A percentile compares a stretch with the other conserved stretches of the same genome.
Evolutionary conservation across 805 yeast species (phyloP).

Genomic region (Myxozyma monticola): DNA sequence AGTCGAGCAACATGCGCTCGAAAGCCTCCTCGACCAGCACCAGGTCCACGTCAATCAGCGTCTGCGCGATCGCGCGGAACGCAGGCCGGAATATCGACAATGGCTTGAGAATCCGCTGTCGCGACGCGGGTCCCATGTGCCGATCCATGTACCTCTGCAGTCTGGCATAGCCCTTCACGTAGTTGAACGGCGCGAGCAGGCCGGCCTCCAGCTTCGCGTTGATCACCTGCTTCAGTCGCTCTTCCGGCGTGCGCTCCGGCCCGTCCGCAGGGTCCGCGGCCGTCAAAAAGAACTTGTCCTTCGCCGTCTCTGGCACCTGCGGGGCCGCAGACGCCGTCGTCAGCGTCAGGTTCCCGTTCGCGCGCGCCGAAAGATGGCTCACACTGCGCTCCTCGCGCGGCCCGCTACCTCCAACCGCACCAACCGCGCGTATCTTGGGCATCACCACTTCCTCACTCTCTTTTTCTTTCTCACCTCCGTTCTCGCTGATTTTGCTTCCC

Average conservation of each 20-base stretch:
- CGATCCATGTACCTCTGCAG: constrained; percentile 89
- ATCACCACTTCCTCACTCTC: background rate
- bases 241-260: constrained; percentile 84
- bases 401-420: too few species aligned
- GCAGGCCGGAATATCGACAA: constrained; percentile 86
- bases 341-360: constrained; percentile 23
- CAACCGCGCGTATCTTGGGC: background rate
- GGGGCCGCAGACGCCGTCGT: constrained; percentile 9
- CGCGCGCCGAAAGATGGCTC: constrained; percentile 14
- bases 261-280: constrained; percentile 93
- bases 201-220: constrained; percentile 95
- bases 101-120: constrained; percentile 84
- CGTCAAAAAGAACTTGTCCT: constrained; percentile 89
- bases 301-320: constrained; percentile 61
- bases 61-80: constrained; percentile 86
- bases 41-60: constrained; percentile 85
- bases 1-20: constrained; percentile 88
- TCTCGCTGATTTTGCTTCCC: background rate
- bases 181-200: constrained; percentile 84
- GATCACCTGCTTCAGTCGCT: constrained; percentile 86
- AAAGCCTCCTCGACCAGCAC: constrained; percentile 91
- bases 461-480: background rate
- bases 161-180: constrained; percentile 90
- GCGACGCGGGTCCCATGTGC: constrained; percentile 79
- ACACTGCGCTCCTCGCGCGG: too few species aligned